phyloP scores from a whole-genome alignment of 192 early-diverging fungal species.

The Coemansia sp. region DNA sequence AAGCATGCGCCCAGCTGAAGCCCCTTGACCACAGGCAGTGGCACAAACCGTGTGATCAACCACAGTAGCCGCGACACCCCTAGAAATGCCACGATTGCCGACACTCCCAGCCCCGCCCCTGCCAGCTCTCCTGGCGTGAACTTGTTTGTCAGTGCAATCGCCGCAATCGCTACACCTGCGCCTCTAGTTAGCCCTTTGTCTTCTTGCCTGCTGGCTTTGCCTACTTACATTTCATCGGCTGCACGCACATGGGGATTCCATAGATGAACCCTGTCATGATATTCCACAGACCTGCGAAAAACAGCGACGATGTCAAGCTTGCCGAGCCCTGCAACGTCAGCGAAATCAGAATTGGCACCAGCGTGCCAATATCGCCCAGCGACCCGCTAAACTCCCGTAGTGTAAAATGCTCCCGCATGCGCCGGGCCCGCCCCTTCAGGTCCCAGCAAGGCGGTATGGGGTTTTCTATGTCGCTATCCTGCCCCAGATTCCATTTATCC shows the following conservation, averaged over 20 bases:
- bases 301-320: constrained; percentile 71
- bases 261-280: constrained; percentile 75
- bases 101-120: constrained; percentile 68
- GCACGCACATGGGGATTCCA: constrained; percentile 84
- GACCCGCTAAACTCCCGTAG: constrained; percentile 60
- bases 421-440: constrained; percentile 26
- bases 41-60: constrained; percentile 66
- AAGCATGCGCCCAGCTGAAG: constrained; percentile 78
- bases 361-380: constrained; percentile 77
- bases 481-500: constrained; percentile 28
- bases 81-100: constrained; percentile 62
- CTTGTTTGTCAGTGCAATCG: constrained; percentile 71
- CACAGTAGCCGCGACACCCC: constrained; percentile 68
- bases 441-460: constrained; percentile 49
- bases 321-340: constrained; percentile 70
- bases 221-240: constrained; percentile 83
- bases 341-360: constrained; percentile 84
- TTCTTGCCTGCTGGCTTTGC: background rate
- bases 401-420: constrained; percentile 44
- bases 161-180: constrained; percentile 62
- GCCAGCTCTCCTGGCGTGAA: constrained; percentile 70
- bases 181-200: background rate
- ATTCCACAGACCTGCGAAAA: constrained; percentile 89
- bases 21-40: constrained; percentile 70
- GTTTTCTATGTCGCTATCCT: constrained; percentile 13